Base-by-base conservation (phyloP, 2,329 filamentous ascomycete species). In the Fusarium devonianum region DNA sequence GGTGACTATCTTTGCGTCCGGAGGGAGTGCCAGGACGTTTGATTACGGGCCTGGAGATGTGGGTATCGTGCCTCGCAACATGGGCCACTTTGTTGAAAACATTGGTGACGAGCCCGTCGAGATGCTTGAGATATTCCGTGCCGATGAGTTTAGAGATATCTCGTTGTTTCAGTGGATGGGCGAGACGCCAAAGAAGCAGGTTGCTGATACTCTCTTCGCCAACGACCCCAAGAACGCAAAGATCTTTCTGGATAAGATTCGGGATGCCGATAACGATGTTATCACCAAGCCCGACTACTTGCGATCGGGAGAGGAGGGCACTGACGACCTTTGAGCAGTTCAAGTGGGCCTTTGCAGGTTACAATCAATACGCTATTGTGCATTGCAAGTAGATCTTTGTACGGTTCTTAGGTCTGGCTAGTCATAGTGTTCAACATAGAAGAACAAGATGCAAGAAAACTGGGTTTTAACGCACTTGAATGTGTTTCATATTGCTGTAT, bases 11-110 rank as follows among this genome's bases (percentile, higher is more conserved):
- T 92, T 92, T 65, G 86, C 82, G 0, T 80, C 87, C 2, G 82
- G 88, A 60, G 83, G 85, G 19, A 83, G 76, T 16, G 87, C 88
- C 0, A 78, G 87, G 17, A 92, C 89, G 0, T 92, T 92, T 65
- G 85, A 92, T 73, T 92, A 89, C 69, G 73, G 80, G 5, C 80
- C 87, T 1, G 89, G 89, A 2, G 89, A 92, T 62, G 87, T 91
- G 0, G 89, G 86, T 11, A 88, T 92, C 55, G 87, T 92, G 5
- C 89, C 89, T 0, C 78, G 78, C 64, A 90, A 89, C 67, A 90
- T 89, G 79, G 89, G 87, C 3, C 88, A 92, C 67, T 92, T 90
- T 67, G 87, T 93, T 43, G 88, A 93, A 77, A 92, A 92, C 62
- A 83, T 90, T 29, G 85, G 88, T n/a, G 83, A 89, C 37, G 87